Base-by-base conservation (phyloP, 768 basidiomycete species). In the Strobilomyces dryophilus region DNA sequence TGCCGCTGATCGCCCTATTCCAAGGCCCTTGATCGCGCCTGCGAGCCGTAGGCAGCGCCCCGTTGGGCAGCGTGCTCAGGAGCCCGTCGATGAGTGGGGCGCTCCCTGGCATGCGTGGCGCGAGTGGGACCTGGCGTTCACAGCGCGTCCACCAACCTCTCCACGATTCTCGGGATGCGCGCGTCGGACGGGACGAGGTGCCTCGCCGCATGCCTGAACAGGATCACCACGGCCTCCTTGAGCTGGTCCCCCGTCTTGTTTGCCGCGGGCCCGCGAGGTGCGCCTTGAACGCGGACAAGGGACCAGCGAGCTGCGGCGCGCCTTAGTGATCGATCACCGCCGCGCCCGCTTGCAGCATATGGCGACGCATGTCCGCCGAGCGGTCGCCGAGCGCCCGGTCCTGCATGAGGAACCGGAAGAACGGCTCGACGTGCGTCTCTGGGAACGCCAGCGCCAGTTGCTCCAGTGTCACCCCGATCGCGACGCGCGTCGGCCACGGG, bases 31-130 rank as follows among this genome's bases (percentile, higher is more conserved):
- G 65, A 98, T 78, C 40, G 92, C 81, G 24, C 97, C 97, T 2
- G 95, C 93, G 18, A 99, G 73, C 39, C 97, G 68, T 98, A 98
- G 2, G 95, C 95, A 1, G 95, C 95, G 31, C 97, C 97, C n/a
- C 95, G 82, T n/a, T 97, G 82, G 47, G 82, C 79, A 10, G 92
- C 32, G 92, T 86, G 11, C 82, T 77, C 60, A 94, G 80, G 4
- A 99, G 76, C 51, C 77, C 73, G 46, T 92, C 89, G 42, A 93
- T 79, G n/a, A 99, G 74, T 20, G 70, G 66, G 2, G 79, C 73
- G 24, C 58, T 53, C 26, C 20, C 75, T 31, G 76, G 74, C 78
- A 92, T 87, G 29, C 84, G 71, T 34, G 79, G 78, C 39, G 93
- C 89, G 8, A 99, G 76, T 1, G 94, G 92, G 0, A 92, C 87